Evolutionary conservation across 2,329 filamentous ascomycete genomes (phyloP), one percentile per base, ranked within the genome.

Genomic region (Ilyonectria mors-panacis): DNA sequence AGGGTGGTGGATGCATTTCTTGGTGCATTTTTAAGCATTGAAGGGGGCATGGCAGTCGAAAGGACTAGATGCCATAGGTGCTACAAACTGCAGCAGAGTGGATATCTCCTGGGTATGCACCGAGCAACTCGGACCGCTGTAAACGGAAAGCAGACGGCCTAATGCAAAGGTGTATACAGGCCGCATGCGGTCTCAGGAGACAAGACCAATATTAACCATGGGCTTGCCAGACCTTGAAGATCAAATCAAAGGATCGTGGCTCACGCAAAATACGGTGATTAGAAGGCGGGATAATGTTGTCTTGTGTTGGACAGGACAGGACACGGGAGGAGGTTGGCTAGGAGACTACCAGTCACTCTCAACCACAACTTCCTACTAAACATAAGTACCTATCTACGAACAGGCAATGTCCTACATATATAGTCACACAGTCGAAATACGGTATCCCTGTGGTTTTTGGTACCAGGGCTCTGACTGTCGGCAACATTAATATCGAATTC

Each of bases 1-100:
- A 50, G 69, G 65, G 66, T 70, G 67, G 63, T 44, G 64, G 69
- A 67, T 69, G 70, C 72, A 73, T 75, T 76, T 73, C 69, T 72
- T 64, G 66, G 58, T 76, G 69, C 68, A 75, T 69, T 68, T 73
- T 69, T 44, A 39, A 75, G 63, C 71, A 67, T 68, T 68, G 56
- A 60, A 56, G 63, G 63, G 28, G 62, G 56, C 54, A 64, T 44
- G 44, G 37, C 48, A 54, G 65, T 48, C 37, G 19, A 26, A 58
- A 39, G 28, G 62, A 50, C 37, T 50, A 50, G 28, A 44, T 48
- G 19, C 15, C n/a, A 39, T 30, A 28, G n/a, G 28, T 37, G 48
- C 50, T 45, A 50, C 28, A 63, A 21, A 23, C 44, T 23, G 42
- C 19, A 45, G n/a, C 42, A n/a, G 26, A 19, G 26, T 59, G 33